A percentile compares a stretch with the other conserved stretches of the same genome.
Conservation (phyloP, 192 early-diverging fungal species). For the Backusella westeae region DNA sequence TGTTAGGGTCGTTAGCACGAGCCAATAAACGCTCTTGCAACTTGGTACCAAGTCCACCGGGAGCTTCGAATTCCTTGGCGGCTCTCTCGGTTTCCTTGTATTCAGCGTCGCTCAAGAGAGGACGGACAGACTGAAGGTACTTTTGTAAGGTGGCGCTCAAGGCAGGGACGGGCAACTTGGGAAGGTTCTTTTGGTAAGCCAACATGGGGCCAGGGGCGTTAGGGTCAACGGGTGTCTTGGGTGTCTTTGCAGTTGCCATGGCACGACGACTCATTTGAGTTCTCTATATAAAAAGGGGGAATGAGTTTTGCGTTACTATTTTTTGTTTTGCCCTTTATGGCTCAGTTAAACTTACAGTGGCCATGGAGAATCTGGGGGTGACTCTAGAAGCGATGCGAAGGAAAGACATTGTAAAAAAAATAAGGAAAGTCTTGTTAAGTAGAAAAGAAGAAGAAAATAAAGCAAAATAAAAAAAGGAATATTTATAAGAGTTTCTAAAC, state of each 20-base stretch:
- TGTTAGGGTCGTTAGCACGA: constrained; percentile 66
- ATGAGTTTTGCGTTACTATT: not conserved
- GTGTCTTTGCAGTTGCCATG: constrained; percentile 11
- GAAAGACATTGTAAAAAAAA: not conserved
- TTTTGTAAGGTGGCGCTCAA: constrained; percentile 80
- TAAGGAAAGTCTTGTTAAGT: not conserved
- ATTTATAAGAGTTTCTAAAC: constrained; percentile 4
- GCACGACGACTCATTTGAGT: constrained; percentile 14
- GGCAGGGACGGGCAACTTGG: constrained; percentile 87
- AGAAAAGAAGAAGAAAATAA: not conserved
- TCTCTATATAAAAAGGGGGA: not conserved
- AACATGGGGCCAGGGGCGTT: constrained; percentile 43
- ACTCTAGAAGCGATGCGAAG: not conserved
- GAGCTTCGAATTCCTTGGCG: constrained; percentile 77
- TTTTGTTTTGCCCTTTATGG: not conserved
- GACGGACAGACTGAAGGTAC: constrained; percentile 80
- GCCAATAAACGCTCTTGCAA: constrained; percentile 85
- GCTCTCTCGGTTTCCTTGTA: constrained; percentile 63
- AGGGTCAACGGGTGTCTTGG: constrained; percentile 10
- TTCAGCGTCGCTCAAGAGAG: constrained; percentile 68
- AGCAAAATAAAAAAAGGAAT: not conserved
- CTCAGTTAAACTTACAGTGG: not conserved
- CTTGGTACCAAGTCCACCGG: constrained; percentile 76
- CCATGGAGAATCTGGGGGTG: not conserved
- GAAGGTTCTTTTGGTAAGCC: constrained; percentile 73